Conservation (phyloP, 345 rosid species). For the Gossypium longicalyx region DNA sequence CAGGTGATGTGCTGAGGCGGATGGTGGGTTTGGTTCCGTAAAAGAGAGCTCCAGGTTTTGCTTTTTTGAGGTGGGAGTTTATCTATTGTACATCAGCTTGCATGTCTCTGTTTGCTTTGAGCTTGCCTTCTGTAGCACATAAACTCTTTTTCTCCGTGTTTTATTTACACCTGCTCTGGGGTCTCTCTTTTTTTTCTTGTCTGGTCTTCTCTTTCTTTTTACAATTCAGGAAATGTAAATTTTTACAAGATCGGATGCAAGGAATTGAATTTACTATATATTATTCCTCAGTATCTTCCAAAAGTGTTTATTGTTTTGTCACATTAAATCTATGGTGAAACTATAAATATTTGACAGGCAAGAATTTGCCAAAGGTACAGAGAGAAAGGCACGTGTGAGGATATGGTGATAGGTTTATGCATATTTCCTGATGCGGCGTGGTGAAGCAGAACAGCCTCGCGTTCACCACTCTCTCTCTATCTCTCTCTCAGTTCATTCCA, state of each 20-base stretch:
- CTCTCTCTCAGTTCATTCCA: neutral
- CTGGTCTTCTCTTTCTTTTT: neutral
- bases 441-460: constrained; percentile 18
- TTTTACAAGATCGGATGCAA: constrained; percentile 31
- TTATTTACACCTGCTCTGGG: neutral
- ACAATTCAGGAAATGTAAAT: constrained; percentile 38
- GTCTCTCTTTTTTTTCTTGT: neutral
- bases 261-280: neutral
- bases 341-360: neutral
- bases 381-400: constrained; percentile 2
- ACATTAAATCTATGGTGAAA: neutral
- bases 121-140: constrained; percentile 10
- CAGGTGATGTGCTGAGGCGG: too few relatives aligned
- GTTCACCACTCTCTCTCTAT: neutral
- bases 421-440: constrained; percentile 27
- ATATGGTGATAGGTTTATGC: neutral
- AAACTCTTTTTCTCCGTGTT: neutral
- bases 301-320: neutral
- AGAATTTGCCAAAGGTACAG: neutral
- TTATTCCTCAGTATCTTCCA: neutral
- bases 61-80: neutral
- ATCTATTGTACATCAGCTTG: constrained; percentile 16
- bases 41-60: constrained; percentile 27
- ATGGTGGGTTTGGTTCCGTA: constrained; percentile 14
- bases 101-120: constrained; percentile 9